Evolutionary conservation across 139 green algal genomes (phyloP).

Genomic region (Chlamydomonas applanata): DNA sequence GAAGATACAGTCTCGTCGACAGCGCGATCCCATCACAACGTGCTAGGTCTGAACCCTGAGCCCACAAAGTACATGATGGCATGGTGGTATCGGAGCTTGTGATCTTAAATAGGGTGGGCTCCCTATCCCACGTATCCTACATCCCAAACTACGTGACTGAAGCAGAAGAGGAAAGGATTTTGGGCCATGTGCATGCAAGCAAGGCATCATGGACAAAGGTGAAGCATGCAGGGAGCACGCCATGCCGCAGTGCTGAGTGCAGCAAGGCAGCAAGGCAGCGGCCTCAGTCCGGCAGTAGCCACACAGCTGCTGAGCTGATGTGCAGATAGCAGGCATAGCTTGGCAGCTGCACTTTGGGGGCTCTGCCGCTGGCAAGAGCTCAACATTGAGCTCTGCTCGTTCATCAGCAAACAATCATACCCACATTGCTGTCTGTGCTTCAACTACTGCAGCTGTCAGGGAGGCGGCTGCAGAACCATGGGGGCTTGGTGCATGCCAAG

Average conservation of each 20-base stretch:
- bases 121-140: slow-evolving; percentile 18
- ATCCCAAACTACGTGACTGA: slow-evolving; percentile 44
- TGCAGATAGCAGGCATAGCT: background rate
- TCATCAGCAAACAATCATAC: background rate
- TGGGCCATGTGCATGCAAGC: slow-evolving; percentile 18
- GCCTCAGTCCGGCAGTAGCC: background rate
- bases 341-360: no score
- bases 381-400: background rate
- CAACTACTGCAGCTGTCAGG: slow-evolving; percentile 52
- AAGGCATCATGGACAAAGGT: slow-evolving; percentile 60
- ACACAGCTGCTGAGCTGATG: background rate
- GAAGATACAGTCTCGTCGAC: no score
- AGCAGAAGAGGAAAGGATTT: slow-evolving; percentile 35
- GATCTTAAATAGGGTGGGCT: background rate
- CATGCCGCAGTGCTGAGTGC: no score
- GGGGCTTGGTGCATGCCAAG: slow-evolving; percentile 59
- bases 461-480: slow-evolving; percentile 58
- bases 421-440: background rate
- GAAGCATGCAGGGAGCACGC: background rate
- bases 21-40: no score
- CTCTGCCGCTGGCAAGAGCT: no score
- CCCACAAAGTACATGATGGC: background rate
- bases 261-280: background rate
- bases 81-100: background rate
- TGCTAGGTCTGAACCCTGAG: background rate